Percentiles rank a stretch among this genome's conserved stretches.
These are phyloP conservation scores for Cucurbita argyrosperma DNA, from an alignment of 306 rosid species.

Conservation along the genomic window DNA sequence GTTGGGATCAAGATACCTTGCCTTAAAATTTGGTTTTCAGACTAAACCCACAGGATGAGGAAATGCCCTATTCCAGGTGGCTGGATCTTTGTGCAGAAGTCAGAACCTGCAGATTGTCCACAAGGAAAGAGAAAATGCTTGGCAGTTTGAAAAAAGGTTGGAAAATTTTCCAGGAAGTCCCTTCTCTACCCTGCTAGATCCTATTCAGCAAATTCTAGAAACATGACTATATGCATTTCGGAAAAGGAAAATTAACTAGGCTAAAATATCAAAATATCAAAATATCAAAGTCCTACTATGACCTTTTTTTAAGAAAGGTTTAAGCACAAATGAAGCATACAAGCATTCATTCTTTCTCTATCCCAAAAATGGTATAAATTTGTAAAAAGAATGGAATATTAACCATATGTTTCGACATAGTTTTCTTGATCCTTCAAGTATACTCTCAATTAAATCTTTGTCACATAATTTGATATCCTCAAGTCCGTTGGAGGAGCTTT, in stretches of 20 bases:
- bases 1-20: neutral
- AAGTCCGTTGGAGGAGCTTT: too few relatives aligned
- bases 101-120: neutral
- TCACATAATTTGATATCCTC: too few relatives aligned
- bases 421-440: too few relatives aligned
- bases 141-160: neutral
- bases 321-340: neutral
- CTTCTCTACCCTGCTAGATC: neutral
- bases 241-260: neutral
- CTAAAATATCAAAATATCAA: too few relatives aligned
- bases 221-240: neutral
- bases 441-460: too few relatives aligned
- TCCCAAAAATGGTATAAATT: neutral
- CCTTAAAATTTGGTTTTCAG: neutral
- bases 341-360: neutral
- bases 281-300: neutral
- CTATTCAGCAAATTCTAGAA: neutral
- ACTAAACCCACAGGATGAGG: neutral
- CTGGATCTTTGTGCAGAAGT: neutral
- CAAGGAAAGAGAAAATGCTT: neutral
- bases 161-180: neutral
- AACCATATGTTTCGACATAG: neutral
- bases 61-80: neutral
- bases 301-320: neutral
- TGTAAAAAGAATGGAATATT: neutral